Base-by-base conservation (phyloP, 495 filamentous ascomycete genomes). In the Xylaria acuta region DNA sequence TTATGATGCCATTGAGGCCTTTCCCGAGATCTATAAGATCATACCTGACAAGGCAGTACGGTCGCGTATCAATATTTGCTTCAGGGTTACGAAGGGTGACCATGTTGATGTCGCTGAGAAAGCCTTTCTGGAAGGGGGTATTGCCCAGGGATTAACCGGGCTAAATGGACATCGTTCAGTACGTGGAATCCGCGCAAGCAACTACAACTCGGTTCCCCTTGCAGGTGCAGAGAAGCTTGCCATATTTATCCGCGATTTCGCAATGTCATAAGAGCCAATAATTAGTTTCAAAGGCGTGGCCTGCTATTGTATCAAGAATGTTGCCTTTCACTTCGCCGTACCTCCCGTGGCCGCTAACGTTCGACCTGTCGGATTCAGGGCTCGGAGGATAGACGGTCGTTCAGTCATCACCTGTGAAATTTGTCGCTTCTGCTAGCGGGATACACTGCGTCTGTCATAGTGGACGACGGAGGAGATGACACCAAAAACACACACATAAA, bases 11-110 rank as follows among this genome's bases (percentile, higher is more conserved):
- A 81, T 96, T 60, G 92, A 93, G 72, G 85, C 82, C 22, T 84
- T 89, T 78, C 86, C 89, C 0, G 75, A 86, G 0, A 68, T 75
- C 5, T 77, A 92, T 79, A 78, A 81, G 64, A 86, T 94, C 38
- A 91, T 96, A 5, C 89, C 92, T 1, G 83, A 89, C 45, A 90
- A 88, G 80, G 81, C 78, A 59, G 88, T 88, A 18, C 88, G 93
- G 51, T 93, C 90, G 72, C 82, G 92, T 34, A 95, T 96, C 92
- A 96, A 97, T 79, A 89, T 95, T 62, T 95, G 93, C 83, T 94
- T 94, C 82, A 85, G 92, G 16, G 86, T 94, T 8, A 80, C n/a
- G n/a, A n/a, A 71, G 69, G 43, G 43, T 20, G 67, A 56, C 16
- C n/a, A n/a, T n/a, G n/a, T n/a, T n/a, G 54, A 72, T 64, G 40